phyloP scores from a whole-genome alignment of 2,329 filamentous ascomycete genomes.

The Aschersonia sp. region DNA sequence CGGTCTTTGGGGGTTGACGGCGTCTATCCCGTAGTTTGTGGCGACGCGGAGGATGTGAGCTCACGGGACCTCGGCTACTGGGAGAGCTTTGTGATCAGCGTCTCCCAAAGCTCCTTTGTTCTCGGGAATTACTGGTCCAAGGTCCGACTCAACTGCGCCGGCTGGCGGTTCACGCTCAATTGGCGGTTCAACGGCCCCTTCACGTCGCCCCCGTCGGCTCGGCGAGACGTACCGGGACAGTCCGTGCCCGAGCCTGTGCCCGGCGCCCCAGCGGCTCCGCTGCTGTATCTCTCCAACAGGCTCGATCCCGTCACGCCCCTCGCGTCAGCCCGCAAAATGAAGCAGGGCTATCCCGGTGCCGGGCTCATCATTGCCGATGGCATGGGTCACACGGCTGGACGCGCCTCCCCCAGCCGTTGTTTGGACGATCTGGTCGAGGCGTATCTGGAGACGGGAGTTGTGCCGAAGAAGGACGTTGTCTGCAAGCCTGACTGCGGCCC shows the following conservation, averaged over 20 bases:
- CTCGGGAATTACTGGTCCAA: conserved; percentile 13
- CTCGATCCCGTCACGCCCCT: conserved; percentile 27
- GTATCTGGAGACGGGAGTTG: conserved; percentile 15
- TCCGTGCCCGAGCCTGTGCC: not conserved
- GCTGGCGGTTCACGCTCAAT: conserved; percentile 16
- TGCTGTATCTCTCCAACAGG: conserved; percentile 22
- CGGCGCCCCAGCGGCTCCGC: conserved; percentile 11
- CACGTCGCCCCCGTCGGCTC: conserved; percentile 3
- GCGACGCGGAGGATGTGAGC: conserved; percentile 9
- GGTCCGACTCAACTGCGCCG: conserved; percentile 15
- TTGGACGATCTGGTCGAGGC: conserved; percentile 8
- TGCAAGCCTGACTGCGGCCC: conserved; percentile 7
- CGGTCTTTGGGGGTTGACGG: not conserved
- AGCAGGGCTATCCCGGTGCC: conserved; percentile 12
- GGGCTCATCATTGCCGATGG: conserved; percentile 15
- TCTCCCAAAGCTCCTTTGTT: conserved; percentile 10
- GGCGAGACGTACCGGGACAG: conserved; percentile 3
- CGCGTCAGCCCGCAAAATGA: conserved; percentile 16
- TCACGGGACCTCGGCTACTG: conserved; percentile 8
- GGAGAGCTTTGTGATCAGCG: conserved; percentile 6
- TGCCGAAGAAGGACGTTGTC: conserved; percentile 9
- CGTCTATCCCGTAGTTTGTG: conserved; percentile 1
- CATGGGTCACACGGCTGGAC: conserved; percentile 13
- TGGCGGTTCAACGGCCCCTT: conserved; percentile 17
- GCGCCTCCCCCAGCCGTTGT: conserved; percentile 7